Evolutionary conservation across 2,329 filamentous ascomycete genomes (phyloP).

Genomic region (Phaeophleospora eucalypticola): DNA sequence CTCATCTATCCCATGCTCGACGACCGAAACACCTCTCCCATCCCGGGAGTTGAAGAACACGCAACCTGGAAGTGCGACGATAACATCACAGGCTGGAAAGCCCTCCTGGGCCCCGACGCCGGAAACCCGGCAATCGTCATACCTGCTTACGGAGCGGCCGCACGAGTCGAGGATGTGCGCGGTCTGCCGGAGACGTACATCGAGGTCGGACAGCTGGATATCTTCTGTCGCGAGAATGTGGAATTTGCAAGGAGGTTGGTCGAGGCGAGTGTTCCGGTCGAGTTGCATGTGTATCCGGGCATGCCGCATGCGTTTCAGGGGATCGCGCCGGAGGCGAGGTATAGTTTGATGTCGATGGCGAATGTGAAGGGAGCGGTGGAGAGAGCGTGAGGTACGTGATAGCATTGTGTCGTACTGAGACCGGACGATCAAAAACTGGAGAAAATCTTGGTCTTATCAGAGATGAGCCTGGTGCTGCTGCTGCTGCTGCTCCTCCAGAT

Average conservation of each 20-base stretch:
- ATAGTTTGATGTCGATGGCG: slow-evolving; percentile 12
- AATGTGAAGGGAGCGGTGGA: slow-evolving; percentile 14
- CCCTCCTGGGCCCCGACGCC: slow-evolving; percentile 32
- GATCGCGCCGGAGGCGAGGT: slow-evolving; percentile 14
- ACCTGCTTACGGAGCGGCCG: slow-evolving; percentile 23
- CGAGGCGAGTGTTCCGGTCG: slow-evolving; percentile 37
- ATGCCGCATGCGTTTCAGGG: slow-evolving; percentile 41
- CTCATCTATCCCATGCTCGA: slow-evolving; percentile 48
- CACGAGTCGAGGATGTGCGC: slow-evolving; percentile 20
- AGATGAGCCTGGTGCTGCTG: no score
- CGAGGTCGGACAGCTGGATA: slow-evolving; percentile 41
- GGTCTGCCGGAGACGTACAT: slow-evolving; percentile 44
- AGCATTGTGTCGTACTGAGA: no score
- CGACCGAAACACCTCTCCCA: slow-evolving; percentile 36
- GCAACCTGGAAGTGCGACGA: slow-evolving; percentile 37
- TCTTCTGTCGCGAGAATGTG: slow-evolving; percentile 42
- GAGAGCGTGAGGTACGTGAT: background rate
- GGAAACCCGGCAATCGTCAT: slow-evolving; percentile 16
- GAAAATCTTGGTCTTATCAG: no score
- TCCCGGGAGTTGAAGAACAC: slow-evolving; percentile 32
- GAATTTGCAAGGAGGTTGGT: slow-evolving; percentile 39
- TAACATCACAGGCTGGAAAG: slow-evolving; percentile 41
- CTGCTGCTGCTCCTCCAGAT: background rate
- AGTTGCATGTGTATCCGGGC: slow-evolving; percentile 46
- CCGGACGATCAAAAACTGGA: no score